Conservation (phyloP, 768 basidiomycete genomes). For the Lyophyllum semitale region DNA sequence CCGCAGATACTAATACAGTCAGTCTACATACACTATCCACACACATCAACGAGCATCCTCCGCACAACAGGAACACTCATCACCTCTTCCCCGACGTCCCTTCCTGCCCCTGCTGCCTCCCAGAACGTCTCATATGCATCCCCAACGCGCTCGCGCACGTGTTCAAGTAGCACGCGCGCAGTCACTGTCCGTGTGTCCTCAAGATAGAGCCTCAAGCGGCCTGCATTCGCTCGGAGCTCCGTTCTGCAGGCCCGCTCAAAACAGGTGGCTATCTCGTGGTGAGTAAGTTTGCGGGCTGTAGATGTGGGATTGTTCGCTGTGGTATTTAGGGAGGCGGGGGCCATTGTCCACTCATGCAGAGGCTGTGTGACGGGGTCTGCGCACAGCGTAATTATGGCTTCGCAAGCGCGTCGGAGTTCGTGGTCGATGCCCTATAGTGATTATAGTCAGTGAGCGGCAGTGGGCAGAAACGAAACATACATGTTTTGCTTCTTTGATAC, state of each 20-base stretch:
- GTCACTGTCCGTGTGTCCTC: slow-evolving; percentile 83
- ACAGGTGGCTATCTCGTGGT: slow-evolving; percentile 44
- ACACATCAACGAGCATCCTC: slow-evolving; percentile 10
- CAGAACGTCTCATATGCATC: slow-evolving; percentile 77
- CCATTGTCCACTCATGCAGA: slow-evolving; percentile 54
- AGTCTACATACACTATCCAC: slow-evolving; percentile 1
- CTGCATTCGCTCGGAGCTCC: slow-evolving; percentile 56
- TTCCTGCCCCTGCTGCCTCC: slow-evolving; percentile 47
- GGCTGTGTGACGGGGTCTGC: slow-evolving; percentile 58
- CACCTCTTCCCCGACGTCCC: neutral
- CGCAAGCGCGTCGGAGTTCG: slow-evolving; percentile 82
- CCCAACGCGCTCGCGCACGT: slow-evolving; percentile 73
- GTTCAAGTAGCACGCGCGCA: slow-evolving; percentile 74
- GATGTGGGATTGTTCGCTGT: slow-evolving; percentile 26
- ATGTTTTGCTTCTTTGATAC: slow-evolving; percentile 70
- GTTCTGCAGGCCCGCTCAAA: slow-evolving; percentile 60
- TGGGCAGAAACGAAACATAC: slow-evolving; percentile 40
- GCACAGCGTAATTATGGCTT: slow-evolving; percentile 74
- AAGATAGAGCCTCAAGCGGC: slow-evolving; percentile 73
- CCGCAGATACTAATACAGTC: too few relatives aligned
- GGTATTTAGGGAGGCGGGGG: slow-evolving; percentile 6
- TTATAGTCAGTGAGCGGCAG: neutral
- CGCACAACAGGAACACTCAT: slow-evolving; percentile 9
- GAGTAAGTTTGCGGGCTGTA: slow-evolving; percentile 54
- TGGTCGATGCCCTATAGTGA: slow-evolving; percentile 77